phyloP scores from a whole-genome alignment of 169 alveolate genomes.

The Plasmodium vivax region DNA sequence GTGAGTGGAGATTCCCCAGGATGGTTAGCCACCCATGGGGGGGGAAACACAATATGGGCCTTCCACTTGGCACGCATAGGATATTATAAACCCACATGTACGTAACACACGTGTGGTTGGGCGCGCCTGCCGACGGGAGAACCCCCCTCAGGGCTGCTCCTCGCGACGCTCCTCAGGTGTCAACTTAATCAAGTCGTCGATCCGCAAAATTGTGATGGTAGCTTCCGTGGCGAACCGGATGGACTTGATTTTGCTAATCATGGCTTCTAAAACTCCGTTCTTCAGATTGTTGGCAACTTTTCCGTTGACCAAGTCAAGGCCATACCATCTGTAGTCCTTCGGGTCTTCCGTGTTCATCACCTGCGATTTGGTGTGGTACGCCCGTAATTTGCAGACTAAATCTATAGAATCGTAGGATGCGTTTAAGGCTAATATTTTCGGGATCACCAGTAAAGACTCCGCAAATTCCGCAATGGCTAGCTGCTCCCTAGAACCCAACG shows the following conservation, averaged over 20 bases:
- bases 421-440: slow-evolving; percentile 98
- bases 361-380: slow-evolving; percentile 94
- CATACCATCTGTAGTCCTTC: slow-evolving; percentile 87
- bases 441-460: slow-evolving; percentile 97
- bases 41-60: background rate
- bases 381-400: slow-evolving; percentile 93
- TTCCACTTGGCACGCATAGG: background rate
- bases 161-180: slow-evolving; percentile 90
- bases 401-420: slow-evolving; percentile 98
- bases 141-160: slow-evolving; percentile 77
- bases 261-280: slow-evolving; percentile 97
- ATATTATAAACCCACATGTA: background rate
- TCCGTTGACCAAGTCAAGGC: slow-evolving; percentile 96
- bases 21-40: background rate
- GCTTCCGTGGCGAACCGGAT: slow-evolving; percentile 99
- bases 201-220: slow-evolving; percentile 97
- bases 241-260: slow-evolving; percentile 94
- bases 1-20: background rate
- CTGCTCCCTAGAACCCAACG: slow-evolving; percentile 97
- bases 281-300: slow-evolving; percentile 94
- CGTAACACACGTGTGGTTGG: background rate
- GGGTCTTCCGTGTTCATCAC: slow-evolving; percentile 75
- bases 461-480: slow-evolving; percentile 99
- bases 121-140: background rate
- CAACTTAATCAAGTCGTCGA: slow-evolving; percentile 97